Base-by-base conservation (phyloP, 768 basidiomycete genomes). In the Sutorius australiensis region DNA sequence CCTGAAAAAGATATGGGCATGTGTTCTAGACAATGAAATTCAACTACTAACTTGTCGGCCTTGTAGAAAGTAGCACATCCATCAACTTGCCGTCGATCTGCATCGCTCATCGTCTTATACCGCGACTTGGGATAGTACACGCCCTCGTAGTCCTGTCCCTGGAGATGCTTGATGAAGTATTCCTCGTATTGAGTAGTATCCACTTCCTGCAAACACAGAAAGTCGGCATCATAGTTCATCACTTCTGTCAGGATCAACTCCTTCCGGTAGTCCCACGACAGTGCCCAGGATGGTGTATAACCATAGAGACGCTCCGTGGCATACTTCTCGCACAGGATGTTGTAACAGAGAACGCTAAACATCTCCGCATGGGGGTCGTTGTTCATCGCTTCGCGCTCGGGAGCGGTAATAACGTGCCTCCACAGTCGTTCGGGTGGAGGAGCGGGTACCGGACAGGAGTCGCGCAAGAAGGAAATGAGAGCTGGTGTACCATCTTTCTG, bases 41-140 rank as follows among this genome's bases (percentile, higher is more conserved):
- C 39, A 17, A 43, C 19, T 40, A 82, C 90, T 66, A 65, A 95
- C 92, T 87, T 90, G 65, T 82, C 77, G 54, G 82, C 74, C 75
- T 94, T 95, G 83, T 85, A 98, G 77, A 98, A 99, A 19, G 80
- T 95, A 3, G 95, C 95, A 78, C 94, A 94, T 16, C 97, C 97
- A 73, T 99, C 97, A 21, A 99, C 95, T 67, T 80, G 77, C 58
- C 89, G 80, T 65, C 87, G 82, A 70, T 98, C 95, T 31, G 84
- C 75, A 54, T 88, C 87, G 53, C 80, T 81, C 93, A 98, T 95
- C 21, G 89, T 97, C 80, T 91, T 87, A 63, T 91, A 92, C 62
- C 95, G 80, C 41, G 91, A 88, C 75, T 95, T 95, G 6, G 93
- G 89, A 78, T 87, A 92, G 69, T 87, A 92, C 14, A 90, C 84